Evolutionary conservation across 2,329 filamentous ascomycete species (phyloP), one percentile per base, ranked within the genome.

Genomic region (Geosmithia flava): DNA sequence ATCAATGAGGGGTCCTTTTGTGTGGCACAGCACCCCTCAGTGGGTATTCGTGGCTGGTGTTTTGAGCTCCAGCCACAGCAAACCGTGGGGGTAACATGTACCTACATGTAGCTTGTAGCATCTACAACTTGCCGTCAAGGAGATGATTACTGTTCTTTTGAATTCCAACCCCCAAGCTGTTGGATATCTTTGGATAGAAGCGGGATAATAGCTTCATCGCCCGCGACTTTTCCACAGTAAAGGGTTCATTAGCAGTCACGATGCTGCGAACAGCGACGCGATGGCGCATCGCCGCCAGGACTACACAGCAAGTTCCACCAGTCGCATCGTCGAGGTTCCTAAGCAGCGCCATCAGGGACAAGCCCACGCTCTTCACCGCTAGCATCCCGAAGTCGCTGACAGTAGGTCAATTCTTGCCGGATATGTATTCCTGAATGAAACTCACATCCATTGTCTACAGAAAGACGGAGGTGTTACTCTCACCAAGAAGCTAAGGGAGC

Each of bases 171-270:
- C 33, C 33, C 23, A 13, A 11, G 11, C 33, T 13, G 15, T 13
- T 37, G 11, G 33, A 13, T 16, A 37, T 13, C 3, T 13, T 37
- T 37, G 33, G 33, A 11, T 13, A 37, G 10, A 37, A 27, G 42
- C 13, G 20, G 16, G 20, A 27, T n/a, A 27, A 44, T 23, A 44
- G 41, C 17, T 8, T n/a, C 20, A 44, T 27, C 23, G 23, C 20
- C 20, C 20, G 17, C 41, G 17, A 42, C 20, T 40, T n/a, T 17
- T 29, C 33, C 2, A 20, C 58, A 53, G 47, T 54, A 13, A 47
- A 55, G 19, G 53, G 51, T 43, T 50, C 48, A 11, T 27, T 56
- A 10, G 49, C 20, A 19, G 40, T 16, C 3, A 42, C 20, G 40
- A 42, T 42, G 40, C 40, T 42, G n/a, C 40, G 40, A 42, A 42